Percentiles rank a stretch among this genome's conserved stretches.
Evolutionary conservation across 2,329 filamentous ascomycete genomes (phyloP).

Genomic region (Fonsecaea multimorphosa): DNA sequence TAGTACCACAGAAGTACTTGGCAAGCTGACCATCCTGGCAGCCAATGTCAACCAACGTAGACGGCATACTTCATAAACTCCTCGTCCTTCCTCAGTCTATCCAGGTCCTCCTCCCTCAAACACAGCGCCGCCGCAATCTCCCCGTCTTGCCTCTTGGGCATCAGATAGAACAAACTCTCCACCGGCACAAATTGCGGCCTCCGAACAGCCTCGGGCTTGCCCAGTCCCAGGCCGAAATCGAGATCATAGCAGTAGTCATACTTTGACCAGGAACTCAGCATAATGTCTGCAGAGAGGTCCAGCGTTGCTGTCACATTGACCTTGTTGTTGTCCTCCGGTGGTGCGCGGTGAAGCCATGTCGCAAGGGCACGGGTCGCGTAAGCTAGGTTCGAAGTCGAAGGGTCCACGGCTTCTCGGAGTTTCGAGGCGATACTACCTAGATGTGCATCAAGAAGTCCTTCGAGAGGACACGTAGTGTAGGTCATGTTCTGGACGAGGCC

Average conservation of each 20-base stretch:
- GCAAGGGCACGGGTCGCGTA: slow-evolving; percentile 51
- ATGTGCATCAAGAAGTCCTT: slow-evolving; percentile 42
- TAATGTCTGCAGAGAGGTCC: slow-evolving; percentile 52
- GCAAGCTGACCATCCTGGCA: no score
- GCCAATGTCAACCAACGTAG: slow-evolving; percentile 32
- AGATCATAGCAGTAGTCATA: slow-evolving; percentile 52
- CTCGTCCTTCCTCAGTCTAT: slow-evolving; percentile 51
- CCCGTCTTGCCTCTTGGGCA: slow-evolving; percentile 54
- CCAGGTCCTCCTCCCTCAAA: slow-evolving; percentile 57
- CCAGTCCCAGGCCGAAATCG: slow-evolving; percentile 58
- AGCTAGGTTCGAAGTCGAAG: slow-evolving; percentile 45
- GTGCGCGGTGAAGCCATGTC: slow-evolving; percentile 46
- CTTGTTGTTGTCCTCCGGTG: slow-evolving; percentile 48
- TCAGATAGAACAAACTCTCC: slow-evolving; percentile 59
- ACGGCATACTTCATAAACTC: slow-evolving; percentile 50
- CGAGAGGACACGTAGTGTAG: slow-evolving; percentile 45
- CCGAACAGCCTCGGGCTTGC: slow-evolving; percentile 55
- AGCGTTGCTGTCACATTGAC: slow-evolving; percentile 47
- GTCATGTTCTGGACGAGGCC: slow-evolving; percentile 58
- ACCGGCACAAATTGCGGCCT: slow-evolving; percentile 55
- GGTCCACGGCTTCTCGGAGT: slow-evolving; percentile 51
- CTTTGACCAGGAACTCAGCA: slow-evolving; percentile 63
- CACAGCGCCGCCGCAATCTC: slow-evolving; percentile 55
- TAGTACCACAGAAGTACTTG: no score
- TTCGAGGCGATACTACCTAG: slow-evolving; percentile 48